Conservation (phyloP, 1,284 basidiomycete genomes). For the Sporisorium iseilematis-ciliati region DNA sequence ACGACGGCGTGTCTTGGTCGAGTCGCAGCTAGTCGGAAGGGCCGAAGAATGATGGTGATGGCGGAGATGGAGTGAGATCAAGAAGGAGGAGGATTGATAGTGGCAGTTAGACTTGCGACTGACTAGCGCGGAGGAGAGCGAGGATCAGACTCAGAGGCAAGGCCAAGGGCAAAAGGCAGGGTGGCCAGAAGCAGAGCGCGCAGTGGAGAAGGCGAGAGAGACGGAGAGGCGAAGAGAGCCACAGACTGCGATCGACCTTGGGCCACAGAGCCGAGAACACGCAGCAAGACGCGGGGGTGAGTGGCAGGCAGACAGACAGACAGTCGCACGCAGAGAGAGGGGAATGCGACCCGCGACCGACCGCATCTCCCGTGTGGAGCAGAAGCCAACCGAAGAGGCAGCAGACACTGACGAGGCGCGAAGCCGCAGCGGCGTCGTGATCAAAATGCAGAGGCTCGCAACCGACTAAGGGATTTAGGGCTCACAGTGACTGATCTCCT, state of each 20-base stretch:
- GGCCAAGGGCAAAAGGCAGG: too few relatives aligned
- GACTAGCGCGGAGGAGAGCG: too few relatives aligned
- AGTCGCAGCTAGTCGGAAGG: too few relatives aligned
- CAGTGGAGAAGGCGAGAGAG: neutral
- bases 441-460: neutral
- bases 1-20: too few relatives aligned
- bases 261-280: slow-evolving; percentile 23
- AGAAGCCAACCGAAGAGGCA: neutral
- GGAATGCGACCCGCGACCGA: slow-evolving; percentile 6
- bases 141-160: neutral
- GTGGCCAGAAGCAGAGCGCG: too few relatives aligned
- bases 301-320: neutral
- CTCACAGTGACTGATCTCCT: neutral
- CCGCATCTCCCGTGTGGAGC: slow-evolving; percentile 11
- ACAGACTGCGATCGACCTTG: slow-evolving; percentile 28
- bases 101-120: too few relatives aligned
- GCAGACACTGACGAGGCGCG: slow-evolving; percentile 8
- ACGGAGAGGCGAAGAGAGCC: slow-evolving; percentile 8
- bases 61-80: too few relatives aligned
- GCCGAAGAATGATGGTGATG: too few relatives aligned
- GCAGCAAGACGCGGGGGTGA: slow-evolving; percentile 10
- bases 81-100: too few relatives aligned
- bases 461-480: slow-evolving; percentile 5
- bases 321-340: slow-evolving; percentile 5
- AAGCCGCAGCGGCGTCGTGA: slow-evolving; percentile 9